Evolutionary conservation across 2,329 filamentous ascomycete species (phyloP), one percentile per base, ranked within the genome.

Genomic region (Arthroderma sp.): DNA sequence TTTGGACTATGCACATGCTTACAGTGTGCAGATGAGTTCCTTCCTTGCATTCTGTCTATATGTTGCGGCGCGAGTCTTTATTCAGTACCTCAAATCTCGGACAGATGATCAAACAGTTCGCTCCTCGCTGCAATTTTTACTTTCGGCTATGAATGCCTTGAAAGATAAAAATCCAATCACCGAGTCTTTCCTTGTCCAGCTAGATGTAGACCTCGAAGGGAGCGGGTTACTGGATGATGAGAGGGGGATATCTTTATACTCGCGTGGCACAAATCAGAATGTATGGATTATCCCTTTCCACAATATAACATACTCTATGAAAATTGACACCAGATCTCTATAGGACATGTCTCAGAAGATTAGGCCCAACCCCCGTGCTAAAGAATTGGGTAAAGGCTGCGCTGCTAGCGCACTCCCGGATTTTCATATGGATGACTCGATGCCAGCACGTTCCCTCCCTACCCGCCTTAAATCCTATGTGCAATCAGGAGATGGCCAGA

Each of bases 21-120:
- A 58, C 52, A 5, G 10, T 10, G 11, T 10, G 36, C 49, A 95
- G 86, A 85, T 94, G 77, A 94, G 95, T 53, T 86, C 89, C 0
- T 96, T 95, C 60, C 83, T 94, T 55, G 87, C 86, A 0, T 96
- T 96, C 63, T 94, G 87, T 58, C 74, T 98, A 37, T 96, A 95
- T 55, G 88, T 96, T n/a, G 83, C 89, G 7, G 85, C 89, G 22
- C 78, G 91, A 42, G 89, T 96, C 0, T 96, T 96, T 57, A 82
- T 96, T 5, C 89, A 96, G 60, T 95, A 93, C 57, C 72, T 96
- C n/a, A 95, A 94, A 63, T 91, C 84, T 46, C 75, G 83, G n/a
- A 86, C 88, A 0, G 81, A 89, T 29, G 89, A 96, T 46, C 61
- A 78, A 73, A 57, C 84, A 78, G 61, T 83, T 78, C 52, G 78